These are phyloP conservation scores for Ceratobasidium sp. DNA, from an alignment of 1,284 basidiomycete genomes.

Conservation along the genomic window DNA sequence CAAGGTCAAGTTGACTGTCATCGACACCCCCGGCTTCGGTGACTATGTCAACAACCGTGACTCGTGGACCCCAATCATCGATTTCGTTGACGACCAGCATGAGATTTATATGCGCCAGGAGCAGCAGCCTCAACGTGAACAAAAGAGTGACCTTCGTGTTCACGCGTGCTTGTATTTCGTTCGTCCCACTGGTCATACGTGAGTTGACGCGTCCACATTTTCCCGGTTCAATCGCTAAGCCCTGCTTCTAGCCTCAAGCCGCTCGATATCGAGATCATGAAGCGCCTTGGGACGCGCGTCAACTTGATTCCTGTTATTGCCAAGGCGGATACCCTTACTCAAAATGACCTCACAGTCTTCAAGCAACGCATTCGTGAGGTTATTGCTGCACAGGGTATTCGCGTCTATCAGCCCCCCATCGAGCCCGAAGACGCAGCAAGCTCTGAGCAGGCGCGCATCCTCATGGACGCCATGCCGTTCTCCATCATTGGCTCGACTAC, in stretches of 20 bases:
- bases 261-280: slow-evolving; percentile 99
- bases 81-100: slow-evolving; percentile 99
- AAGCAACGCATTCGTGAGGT: slow-evolving; percentile 96
- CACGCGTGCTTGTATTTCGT: slow-evolving; percentile 99
- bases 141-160: slow-evolving; percentile 95
- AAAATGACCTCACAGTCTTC: slow-evolving; percentile 90
- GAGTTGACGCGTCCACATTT: slow-evolving; percentile 55
- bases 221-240: slow-evolving; percentile 15
- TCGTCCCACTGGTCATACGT: slow-evolving; percentile 96
- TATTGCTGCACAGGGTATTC: slow-evolving; percentile 90
- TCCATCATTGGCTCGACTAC: slow-evolving; percentile 98
- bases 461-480: slow-evolving; percentile 94
- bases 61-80: slow-evolving; percentile 97
- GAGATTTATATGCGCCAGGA: slow-evolving; percentile 99
- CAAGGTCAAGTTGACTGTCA: slow-evolving; percentile 98
- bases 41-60: slow-evolving; percentile 99
- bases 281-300: slow-evolving; percentile 93
- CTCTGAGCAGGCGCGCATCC: slow-evolving; percentile 88
- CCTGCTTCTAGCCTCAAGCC: slow-evolving; percentile 81
- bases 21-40: slow-evolving; percentile 98
- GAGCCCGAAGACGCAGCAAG: slow-evolving; percentile 90
- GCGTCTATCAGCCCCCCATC: slow-evolving; percentile 92
- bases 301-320: slow-evolving; percentile 98
- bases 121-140: slow-evolving; percentile 92
- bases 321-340: slow-evolving; percentile 96